phyloP scores from a whole-genome alignment of 768 basidiomycete genomes.

The Mycena vitilis region DNA sequence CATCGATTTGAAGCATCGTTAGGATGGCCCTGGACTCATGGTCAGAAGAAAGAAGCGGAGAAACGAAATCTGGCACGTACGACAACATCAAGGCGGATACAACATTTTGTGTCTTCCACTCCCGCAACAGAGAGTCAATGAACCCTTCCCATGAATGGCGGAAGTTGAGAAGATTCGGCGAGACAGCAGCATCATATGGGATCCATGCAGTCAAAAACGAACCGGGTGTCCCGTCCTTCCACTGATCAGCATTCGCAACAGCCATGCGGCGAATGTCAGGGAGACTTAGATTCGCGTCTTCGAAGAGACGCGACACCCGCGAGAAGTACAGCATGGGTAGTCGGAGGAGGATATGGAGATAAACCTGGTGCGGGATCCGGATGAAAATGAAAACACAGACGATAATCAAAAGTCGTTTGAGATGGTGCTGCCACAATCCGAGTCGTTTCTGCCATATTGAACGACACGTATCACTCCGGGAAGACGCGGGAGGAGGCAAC shows the following conservation, averaged over 20 bases:
- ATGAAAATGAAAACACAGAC: slow-evolving; percentile 38
- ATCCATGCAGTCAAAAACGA: slow-evolving; percentile 5
- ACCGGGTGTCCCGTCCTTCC: slow-evolving; percentile 24
- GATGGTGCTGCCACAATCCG: not conserved
- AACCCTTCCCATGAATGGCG: slow-evolving; percentile 33
- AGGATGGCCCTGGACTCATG: slow-evolving; percentile 27
- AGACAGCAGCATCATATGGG: slow-evolving; percentile 47
- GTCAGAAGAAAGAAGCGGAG: not conserved
- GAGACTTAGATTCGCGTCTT: slow-evolving; percentile 64
- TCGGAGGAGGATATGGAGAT: slow-evolving; percentile 50
- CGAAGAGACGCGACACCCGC: slow-evolving; percentile 64
- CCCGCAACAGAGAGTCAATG: slow-evolving; percentile 47
- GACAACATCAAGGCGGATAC: slow-evolving; percentile 57
- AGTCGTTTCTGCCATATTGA: not conserved
- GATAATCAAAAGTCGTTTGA: not conserved
- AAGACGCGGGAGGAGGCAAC: slow-evolving; percentile 3
- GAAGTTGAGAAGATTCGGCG: slow-evolving; percentile 53
- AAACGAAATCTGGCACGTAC: slow-evolving; percentile 1
- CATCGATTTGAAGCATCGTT: slow-evolving; percentile 36
- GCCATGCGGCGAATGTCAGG: slow-evolving; percentile 48
- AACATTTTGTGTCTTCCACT: slow-evolving; percentile 71
- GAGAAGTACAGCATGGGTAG: slow-evolving; percentile 68
- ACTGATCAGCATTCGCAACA: slow-evolving; percentile 25
- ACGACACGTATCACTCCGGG: not conserved
- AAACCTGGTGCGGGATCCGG: slow-evolving; percentile 36